These are phyloP conservation scores for Euphorbia corollata DNA, from an alignment of 441 rosid genomes.

Conservation along the genomic window DNA sequence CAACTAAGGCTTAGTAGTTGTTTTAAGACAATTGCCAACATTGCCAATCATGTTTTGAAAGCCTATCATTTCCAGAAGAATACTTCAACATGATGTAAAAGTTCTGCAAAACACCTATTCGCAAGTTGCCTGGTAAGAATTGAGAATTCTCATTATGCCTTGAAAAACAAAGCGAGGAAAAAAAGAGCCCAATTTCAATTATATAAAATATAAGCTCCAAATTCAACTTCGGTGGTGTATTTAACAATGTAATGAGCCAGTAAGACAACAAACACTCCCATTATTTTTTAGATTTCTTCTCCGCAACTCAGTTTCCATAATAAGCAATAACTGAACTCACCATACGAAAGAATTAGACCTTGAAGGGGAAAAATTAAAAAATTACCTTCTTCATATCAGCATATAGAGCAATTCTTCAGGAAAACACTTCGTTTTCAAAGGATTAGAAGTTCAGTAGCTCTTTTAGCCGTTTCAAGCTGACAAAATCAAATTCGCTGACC, in stretches of 20 bases:
- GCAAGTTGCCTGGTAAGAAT: conserved; percentile 26
- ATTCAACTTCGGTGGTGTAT: conserved; percentile 2
- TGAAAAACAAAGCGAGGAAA: conserved; percentile 11
- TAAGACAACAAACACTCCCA: background rate
- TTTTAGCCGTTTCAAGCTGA: conserved; percentile 2
- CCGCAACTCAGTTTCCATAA: background rate
- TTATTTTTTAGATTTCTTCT: background rate
- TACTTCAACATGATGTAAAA: conserved; percentile 20
- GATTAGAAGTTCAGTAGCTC: conserved; percentile 10
- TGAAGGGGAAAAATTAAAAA: background rate
- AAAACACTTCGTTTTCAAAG: conserved; percentile 17
- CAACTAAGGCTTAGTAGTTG: conserved; percentile 14
- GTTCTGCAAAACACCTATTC: conserved; percentile 17
- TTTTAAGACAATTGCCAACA: conserved; percentile 26
- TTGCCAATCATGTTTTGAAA: conserved; percentile 21
- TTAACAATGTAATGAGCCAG: background rate
- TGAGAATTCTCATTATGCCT: conserved; percentile 21
- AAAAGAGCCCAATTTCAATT: conserved; percentile 4
- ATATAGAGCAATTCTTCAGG: background rate
- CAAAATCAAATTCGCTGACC: background rate
- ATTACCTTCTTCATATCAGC: background rate
- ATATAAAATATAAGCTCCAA: conserved; percentile 6
- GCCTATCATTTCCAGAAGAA: conserved; percentile 15
- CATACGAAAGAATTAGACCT: background rate
- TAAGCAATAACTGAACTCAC: no score